Evolutionary conservation across 2,329 filamentous ascomycete genomes (phyloP).

Genomic region (Pseudodiploospora longispora): DNA sequence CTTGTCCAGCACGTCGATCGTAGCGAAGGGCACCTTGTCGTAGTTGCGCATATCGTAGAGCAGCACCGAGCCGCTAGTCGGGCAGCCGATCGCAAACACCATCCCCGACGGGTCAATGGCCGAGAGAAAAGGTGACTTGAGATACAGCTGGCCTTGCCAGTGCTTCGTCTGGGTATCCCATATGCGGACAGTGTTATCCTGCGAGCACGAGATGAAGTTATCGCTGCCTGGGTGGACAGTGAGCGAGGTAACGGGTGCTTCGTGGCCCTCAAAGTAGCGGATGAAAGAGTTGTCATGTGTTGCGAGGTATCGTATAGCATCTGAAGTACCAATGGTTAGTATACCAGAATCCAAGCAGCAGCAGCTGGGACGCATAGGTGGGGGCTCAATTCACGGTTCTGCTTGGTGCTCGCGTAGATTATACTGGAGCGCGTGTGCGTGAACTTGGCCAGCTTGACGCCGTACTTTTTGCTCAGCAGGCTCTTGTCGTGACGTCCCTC

Average conservation of each 20-base stretch:
- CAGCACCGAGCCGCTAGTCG: constrained; percentile 68
- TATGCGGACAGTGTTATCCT: constrained; percentile 82
- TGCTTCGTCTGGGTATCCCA: constrained; percentile 83
- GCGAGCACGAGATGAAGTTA: constrained; percentile 83
- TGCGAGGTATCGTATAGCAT: constrained; percentile 77
- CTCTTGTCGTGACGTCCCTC: constrained; percentile 86
- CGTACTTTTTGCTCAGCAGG: constrained; percentile 92
- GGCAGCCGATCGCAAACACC: constrained; percentile 83
- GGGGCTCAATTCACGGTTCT: constrained; percentile 56
- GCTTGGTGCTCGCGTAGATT: constrained; percentile 91
- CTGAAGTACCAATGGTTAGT: constrained; percentile 43
- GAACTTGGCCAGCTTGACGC: constrained; percentile 87
- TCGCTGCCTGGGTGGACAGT: constrained; percentile 79
- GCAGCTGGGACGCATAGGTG: background rate
- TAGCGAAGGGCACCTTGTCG: constrained; percentile 81
- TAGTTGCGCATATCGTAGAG: constrained; percentile 93
- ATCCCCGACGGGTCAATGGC: constrained; percentile 89
- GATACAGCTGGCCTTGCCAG: constrained; percentile 69
- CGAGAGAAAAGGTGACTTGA: constrained; percentile 73
- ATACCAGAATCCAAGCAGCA: constrained; percentile 1
- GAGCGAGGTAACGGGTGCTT: constrained; percentile 73
- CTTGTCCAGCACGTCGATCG: constrained; percentile 67
- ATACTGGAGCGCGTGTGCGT: constrained; percentile 87
- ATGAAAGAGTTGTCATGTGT: constrained; percentile 96
- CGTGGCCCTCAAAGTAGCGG: constrained; percentile 91